Percentiles rank a stretch among this genome's conserved stretches.
Evolutionary conservation across 1,284 basidiomycete species (phyloP).

Genomic region (Rhodotorula sp.): DNA sequence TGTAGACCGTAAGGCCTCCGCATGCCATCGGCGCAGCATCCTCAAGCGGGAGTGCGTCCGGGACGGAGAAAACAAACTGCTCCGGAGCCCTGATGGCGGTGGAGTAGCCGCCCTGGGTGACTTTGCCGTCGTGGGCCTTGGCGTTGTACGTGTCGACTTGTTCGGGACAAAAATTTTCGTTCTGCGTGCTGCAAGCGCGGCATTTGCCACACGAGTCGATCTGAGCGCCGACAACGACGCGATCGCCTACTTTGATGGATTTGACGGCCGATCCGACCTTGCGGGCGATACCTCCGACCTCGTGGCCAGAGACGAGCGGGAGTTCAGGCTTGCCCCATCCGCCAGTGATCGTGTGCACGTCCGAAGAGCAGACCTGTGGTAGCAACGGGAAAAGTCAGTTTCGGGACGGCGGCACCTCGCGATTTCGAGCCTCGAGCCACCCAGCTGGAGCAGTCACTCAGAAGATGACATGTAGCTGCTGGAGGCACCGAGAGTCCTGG

Average conservation of each 20-base stretch:
- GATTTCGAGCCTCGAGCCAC: too few species aligned
- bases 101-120: slow-evolving; percentile 64
- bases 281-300: slow-evolving; percentile 54
- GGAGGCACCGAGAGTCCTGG: too few species aligned
- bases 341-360: slow-evolving; percentile 37
- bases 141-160: slow-evolving; percentile 49
- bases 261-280: slow-evolving; percentile 53
- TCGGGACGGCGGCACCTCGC: neutral
- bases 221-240: slow-evolving; percentile 56
- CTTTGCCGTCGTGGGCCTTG: slow-evolving; percentile 45
- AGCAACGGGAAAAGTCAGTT: neutral
- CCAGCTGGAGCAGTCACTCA: too few species aligned
- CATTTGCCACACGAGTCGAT: slow-evolving; percentile 50
- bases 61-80: slow-evolving; percentile 68
- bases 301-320: slow-evolving; percentile 49
- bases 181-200: slow-evolving; percentile 48
- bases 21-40: slow-evolving; percentile 56
- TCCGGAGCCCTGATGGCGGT: slow-evolving; percentile 66
- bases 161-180: slow-evolving; percentile 46
- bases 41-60: slow-evolving; percentile 59
- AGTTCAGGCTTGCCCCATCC: slow-evolving; percentile 23
- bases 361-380: slow-evolving; percentile 3
- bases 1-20: slow-evolving; percentile 54
- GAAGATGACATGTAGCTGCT: too few species aligned
- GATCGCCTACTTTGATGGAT: slow-evolving; percentile 53